Conservation (phyloP, 768 basidiomycete genomes). For the Naganishia vishniacii region DNA sequence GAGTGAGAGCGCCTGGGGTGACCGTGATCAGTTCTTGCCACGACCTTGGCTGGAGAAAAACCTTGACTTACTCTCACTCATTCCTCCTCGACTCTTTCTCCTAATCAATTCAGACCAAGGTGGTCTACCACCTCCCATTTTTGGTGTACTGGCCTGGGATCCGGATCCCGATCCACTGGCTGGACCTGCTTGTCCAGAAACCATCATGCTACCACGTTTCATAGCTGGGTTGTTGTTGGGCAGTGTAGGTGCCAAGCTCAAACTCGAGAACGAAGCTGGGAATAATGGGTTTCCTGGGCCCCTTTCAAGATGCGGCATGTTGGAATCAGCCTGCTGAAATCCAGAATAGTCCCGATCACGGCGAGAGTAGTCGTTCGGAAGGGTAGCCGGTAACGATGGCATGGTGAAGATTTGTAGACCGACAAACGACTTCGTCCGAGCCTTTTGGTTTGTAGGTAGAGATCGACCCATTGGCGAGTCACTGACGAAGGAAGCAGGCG, state of each 20-base stretch:
- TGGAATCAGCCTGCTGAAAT: slow-evolving; percentile 1
- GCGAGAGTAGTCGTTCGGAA: slow-evolving; percentile 33
- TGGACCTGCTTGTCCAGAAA: not conserved
- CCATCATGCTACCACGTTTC: slow-evolving; percentile 34
- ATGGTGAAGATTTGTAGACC: slow-evolving; percentile 43
- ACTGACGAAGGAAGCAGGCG: not conserved
- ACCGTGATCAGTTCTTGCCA: not conserved
- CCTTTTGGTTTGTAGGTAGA: not conserved
- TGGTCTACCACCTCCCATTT: slow-evolving; percentile 23
- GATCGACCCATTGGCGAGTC: slow-evolving; percentile 10
- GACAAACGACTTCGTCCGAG: slow-evolving; percentile 42
- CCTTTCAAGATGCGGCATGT: slow-evolving; percentile 56
- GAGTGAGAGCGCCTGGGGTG: slow-evolving; percentile 3
- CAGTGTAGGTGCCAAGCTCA: slow-evolving; percentile 64
- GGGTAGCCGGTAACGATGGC: slow-evolving; percentile 26
- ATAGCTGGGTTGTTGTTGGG: slow-evolving; percentile 32
- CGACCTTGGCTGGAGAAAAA: not conserved
- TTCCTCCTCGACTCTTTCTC: slow-evolving; percentile 26
- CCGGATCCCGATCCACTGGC: slow-evolving; percentile 28
- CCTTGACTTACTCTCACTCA: slow-evolving; percentile 30
- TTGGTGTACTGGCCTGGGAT: slow-evolving; percentile 24
- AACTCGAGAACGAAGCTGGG: slow-evolving; percentile 69
- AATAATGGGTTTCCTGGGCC: slow-evolving; percentile 72
- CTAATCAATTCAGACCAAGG: slow-evolving; percentile 23
- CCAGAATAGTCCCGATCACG: slow-evolving; percentile 15